These are phyloP conservation scores for Tolypocladium paradoxum DNA, from an alignment of 2,329 filamentous ascomycete genomes.

Conservation along the genomic window DNA sequence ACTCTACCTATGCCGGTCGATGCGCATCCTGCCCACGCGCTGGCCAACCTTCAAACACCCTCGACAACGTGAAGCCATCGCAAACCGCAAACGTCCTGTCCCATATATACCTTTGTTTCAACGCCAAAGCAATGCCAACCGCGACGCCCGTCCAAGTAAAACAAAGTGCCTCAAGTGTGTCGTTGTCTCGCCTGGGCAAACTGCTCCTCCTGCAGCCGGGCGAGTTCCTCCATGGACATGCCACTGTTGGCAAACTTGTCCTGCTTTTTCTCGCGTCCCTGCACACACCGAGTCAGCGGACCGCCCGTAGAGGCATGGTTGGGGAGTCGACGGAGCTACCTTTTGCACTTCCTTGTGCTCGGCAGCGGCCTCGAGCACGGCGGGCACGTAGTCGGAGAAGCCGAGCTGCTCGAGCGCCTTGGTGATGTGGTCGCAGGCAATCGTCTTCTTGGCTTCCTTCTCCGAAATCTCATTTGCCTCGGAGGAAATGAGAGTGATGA, in stretches of 20 bases:
- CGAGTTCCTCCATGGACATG: constrained; percentile 79
- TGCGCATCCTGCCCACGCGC: not conserved
- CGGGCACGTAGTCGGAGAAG: constrained; percentile 83
- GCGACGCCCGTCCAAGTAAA: constrained; percentile 10
- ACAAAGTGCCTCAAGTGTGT: constrained; percentile 12
- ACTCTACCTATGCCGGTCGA: not conserved
- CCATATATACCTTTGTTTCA: constrained; percentile 8
- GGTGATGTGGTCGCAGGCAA: constrained; percentile 94
- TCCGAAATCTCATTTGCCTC: constrained; percentile 98
- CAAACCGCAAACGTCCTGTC: not conserved
- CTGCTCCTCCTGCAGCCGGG: constrained; percentile 80
- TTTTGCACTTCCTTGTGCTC: constrained; percentile 91
- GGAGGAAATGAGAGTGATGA: constrained; percentile 96
- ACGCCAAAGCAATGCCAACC: constrained; percentile 25
- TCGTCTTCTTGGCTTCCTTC: constrained; percentile 98
- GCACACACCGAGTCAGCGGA: constrained; percentile 1
- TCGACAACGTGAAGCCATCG: not conserved
- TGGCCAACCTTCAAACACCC: not conserved
- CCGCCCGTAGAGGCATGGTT: no score
- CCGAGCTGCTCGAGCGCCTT: constrained; percentile 87
- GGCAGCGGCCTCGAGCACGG: constrained; percentile 74
- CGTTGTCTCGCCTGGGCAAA: constrained; percentile 60
- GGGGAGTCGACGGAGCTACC: constrained; percentile 36
- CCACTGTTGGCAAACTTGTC: constrained; percentile 96
- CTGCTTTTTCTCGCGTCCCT: constrained; percentile 93